phyloP scores from a whole-genome alignment of 495 filamentous ascomycete genomes.

The Neurospora sp. region DNA sequence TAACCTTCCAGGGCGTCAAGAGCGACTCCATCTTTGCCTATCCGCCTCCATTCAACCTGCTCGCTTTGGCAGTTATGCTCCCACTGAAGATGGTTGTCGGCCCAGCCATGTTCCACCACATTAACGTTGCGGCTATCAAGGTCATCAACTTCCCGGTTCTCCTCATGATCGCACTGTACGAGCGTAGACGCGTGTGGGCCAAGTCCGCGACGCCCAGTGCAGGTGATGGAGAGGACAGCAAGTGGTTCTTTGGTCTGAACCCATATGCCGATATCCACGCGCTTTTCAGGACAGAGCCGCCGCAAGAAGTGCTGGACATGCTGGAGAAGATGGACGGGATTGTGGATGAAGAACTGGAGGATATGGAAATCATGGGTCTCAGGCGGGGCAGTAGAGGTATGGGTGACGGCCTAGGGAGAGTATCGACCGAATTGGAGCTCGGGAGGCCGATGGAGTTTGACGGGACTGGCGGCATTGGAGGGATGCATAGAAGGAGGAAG shows the following conservation, averaged over 20 bases:
- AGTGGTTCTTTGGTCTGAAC: slow-evolving; percentile 42
- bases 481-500: background rate
- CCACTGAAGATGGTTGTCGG: slow-evolving; percentile 47
- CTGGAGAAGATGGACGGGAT: slow-evolving; percentile 22
- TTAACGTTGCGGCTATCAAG: slow-evolving; percentile 48
- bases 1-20: slow-evolving; percentile 58
- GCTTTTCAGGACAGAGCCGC: slow-evolving; percentile 51
- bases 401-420: background rate
- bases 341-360: background rate
- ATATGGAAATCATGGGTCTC: background rate
- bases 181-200: slow-evolving; percentile 34
- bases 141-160: slow-evolving; percentile 47
- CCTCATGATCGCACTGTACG: slow-evolving; percentile 42
- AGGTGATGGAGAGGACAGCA: slow-evolving; percentile 18
- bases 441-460: background rate
- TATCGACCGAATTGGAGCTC: background rate
- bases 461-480: background rate
- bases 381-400: background rate
- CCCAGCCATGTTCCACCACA: slow-evolving; percentile 49
- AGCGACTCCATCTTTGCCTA: slow-evolving; percentile 54
- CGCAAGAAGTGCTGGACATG: slow-evolving; percentile 34
- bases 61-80: slow-evolving; percentile 45
- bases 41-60: slow-evolving; percentile 52
- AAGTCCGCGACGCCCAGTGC: slow-evolving; percentile 7
- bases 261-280: slow-evolving; percentile 51